Percentiles rank a stretch among this genome's conserved stretches.
phyloP scores from a whole-genome alignment of 1,284 basidiomycete genomes.

The Ustilago shanxiensis region DNA sequence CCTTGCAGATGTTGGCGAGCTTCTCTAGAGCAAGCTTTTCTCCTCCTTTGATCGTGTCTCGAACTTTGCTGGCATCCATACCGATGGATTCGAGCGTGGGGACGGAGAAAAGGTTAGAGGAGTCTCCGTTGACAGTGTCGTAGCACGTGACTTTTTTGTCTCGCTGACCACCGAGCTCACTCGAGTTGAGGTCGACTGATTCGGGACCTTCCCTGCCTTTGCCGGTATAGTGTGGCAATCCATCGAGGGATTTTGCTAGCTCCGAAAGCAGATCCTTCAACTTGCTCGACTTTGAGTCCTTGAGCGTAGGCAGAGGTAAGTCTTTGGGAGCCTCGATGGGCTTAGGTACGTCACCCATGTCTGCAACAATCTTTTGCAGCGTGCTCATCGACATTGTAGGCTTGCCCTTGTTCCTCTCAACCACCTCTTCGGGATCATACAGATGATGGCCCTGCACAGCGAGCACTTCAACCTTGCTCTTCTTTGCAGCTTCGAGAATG shows the following conservation, averaged over 20 bases:
- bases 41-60: conserved; percentile 72
- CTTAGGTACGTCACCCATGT: conserved; percentile 46
- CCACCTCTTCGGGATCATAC: conserved; percentile 54
- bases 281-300: conserved; percentile 24
- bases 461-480: conserved; percentile 53
- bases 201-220: conserved; percentile 43
- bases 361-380: conserved; percentile 47
- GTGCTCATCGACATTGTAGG: conserved; percentile 58
- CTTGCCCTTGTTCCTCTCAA: conserved; percentile 53
- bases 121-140: conserved; percentile 71
- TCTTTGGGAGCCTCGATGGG: conserved; percentile 54
- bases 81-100: conserved; percentile 73
- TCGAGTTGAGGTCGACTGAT: conserved; percentile 55
- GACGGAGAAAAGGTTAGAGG: conserved; percentile 72
- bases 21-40: conserved; percentile 72
- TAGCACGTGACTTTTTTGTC: conserved; percentile 57
- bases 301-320: conserved; percentile 38
- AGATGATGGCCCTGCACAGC: conserved; percentile 56
- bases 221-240: conserved; percentile 54
- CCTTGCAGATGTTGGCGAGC: conserved; percentile 71
- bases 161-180: conserved; percentile 54
- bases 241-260: conserved; percentile 48
- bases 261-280: conserved; percentile 33
- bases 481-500: conserved; percentile 43
- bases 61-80: conserved; percentile 64